phyloP scores from a whole-genome alignment of 768 basidiomycete species.

The Chalciporus sphaerocephalus region DNA sequence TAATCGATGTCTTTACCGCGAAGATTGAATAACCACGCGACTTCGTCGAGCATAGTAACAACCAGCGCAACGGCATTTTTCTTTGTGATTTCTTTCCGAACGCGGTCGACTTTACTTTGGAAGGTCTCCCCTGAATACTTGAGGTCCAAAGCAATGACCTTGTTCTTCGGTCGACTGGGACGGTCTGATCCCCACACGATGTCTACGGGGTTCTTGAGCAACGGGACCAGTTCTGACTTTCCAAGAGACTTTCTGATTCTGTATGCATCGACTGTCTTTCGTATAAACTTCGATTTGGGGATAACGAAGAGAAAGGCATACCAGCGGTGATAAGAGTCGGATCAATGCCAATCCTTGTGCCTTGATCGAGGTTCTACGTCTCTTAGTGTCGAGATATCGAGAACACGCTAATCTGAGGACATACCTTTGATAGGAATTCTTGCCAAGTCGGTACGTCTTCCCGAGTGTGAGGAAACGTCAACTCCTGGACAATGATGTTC shows the following conservation, averaged over 20 bases:
- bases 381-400: neutral
- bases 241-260: conserved; percentile 53
- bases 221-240: conserved; percentile 61
- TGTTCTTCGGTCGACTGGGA: conserved; percentile 63
- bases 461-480: conserved; percentile 7
- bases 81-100: conserved; percentile 65
- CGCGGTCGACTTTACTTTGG: conserved; percentile 58
- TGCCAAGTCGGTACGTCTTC: conserved; percentile 89
- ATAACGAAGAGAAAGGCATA: conserved; percentile 29
- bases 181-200: conserved; percentile 64
- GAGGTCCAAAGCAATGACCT: conserved; percentile 63
- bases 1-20: conserved; percentile 89
- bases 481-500: conserved; percentile 4
- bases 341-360: conserved; percentile 77
- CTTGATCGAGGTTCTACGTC: conserved; percentile 53
- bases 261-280: conserved; percentile 56
- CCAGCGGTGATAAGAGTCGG: conserved; percentile 67
- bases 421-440: conserved; percentile 73
- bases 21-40: conserved; percentile 92
- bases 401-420: neutral
- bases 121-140: conserved; percentile 73
- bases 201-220: conserved; percentile 74
- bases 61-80: conserved; percentile 58
- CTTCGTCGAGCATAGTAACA: conserved; percentile 87
- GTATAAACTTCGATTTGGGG: neutral